These are phyloP conservation scores for Aspergillus sp. DNA, from an alignment of 2,329 filamentous ascomycete species.

Conservation along the genomic window DNA sequence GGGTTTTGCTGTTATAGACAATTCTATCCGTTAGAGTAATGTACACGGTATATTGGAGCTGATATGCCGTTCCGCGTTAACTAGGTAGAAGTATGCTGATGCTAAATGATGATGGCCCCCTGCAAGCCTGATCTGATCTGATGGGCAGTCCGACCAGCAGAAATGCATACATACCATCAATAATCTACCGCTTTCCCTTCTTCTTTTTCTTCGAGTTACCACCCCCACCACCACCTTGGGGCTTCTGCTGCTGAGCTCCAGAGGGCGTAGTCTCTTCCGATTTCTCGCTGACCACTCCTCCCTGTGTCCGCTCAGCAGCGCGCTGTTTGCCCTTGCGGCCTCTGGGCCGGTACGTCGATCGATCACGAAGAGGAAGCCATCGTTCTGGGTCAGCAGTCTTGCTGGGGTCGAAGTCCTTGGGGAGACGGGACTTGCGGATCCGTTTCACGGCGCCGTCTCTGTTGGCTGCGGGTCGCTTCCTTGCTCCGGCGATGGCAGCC, in stretches of 20 bases:
- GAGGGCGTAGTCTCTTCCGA: conserved; percentile 52
- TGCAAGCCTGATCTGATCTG: neutral
- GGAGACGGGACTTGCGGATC: conserved; percentile 46
- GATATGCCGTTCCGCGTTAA: neutral
- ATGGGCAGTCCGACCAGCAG: neutral
- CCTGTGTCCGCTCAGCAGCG: conserved; percentile 76
- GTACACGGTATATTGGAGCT: neutral
- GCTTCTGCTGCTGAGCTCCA: conserved; percentile 30
- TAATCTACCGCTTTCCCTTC: conserved; percentile 48
- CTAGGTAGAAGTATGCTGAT: neutral
- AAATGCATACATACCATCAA: neutral
- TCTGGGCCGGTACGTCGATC: conserved; percentile 85
- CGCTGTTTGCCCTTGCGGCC: conserved; percentile 90
- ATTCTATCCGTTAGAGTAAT: neutral
- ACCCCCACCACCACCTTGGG: conserved; percentile 36
- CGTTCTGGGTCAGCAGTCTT: conserved; percentile 86
- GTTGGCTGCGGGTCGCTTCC: conserved; percentile 41
- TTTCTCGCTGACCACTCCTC: conserved; percentile 75
- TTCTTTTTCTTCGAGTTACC: conserved; percentile 51
- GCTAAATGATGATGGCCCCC: neutral
- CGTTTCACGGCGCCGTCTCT: conserved; percentile 40
- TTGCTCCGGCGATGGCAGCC: conserved; percentile 33
- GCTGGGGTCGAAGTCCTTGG: conserved; percentile 61
- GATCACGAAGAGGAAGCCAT: conserved; percentile 87
- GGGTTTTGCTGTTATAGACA: neutral